Evolutionary conservation across 345 rosid species (phyloP).

Genomic region (Salix arbutifolia): DNA sequence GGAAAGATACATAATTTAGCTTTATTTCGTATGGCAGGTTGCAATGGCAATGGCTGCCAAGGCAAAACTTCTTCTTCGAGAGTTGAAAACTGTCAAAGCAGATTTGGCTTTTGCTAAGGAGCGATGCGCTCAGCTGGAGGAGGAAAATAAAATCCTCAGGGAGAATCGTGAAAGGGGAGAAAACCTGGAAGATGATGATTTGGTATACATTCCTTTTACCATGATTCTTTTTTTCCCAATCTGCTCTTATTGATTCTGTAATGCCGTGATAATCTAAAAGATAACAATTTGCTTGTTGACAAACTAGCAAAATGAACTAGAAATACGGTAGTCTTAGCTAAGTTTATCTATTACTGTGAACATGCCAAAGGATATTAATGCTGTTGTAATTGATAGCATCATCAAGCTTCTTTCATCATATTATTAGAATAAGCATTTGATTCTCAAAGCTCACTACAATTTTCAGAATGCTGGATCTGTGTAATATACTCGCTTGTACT

Average conservation of each 20-base stretch:
- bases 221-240: neutral
- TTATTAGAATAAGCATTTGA: neutral
- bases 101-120: constrained; percentile 38
- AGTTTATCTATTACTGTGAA: neutral
- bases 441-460: neutral
- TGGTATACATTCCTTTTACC: constrained; percentile 15
- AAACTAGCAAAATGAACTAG: neutral
- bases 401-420: neutral
- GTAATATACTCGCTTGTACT: neutral
- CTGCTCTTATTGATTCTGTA: neutral
- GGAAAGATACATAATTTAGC: constrained; percentile 17
- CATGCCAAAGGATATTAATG: neutral
- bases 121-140: constrained; percentile 36
- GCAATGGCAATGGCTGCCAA: constrained; percentile 42
- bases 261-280: neutral
- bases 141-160: constrained; percentile 31
- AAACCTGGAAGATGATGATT: constrained; percentile 30
- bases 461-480: neutral
- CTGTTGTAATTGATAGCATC: neutral
- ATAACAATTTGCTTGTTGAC: neutral
- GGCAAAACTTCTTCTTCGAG: constrained; percentile 34
- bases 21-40: constrained; percentile 36
- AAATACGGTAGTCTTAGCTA: neutral
- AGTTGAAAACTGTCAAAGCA: constrained; percentile 35
- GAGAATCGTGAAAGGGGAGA: constrained; percentile 27